Conservation (phyloP, 2,329 filamentous ascomycete species). For the Pseudogymnoascus sp. region DNA sequence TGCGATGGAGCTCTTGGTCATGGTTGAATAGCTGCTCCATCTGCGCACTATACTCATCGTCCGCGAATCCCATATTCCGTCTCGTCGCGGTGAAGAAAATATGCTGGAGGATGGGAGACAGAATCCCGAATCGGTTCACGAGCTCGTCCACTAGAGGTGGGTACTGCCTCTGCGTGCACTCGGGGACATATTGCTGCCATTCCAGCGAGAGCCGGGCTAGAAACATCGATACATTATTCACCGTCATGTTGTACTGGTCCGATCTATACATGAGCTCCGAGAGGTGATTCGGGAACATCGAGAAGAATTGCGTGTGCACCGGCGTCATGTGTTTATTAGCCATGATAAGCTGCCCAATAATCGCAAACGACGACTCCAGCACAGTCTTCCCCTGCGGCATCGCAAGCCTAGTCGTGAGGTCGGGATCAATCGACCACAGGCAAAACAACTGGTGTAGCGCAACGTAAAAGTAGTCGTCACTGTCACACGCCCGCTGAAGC, state of each 20-base stretch:
- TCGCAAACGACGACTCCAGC: conserved; percentile 25
- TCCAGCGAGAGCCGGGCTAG: conserved; percentile 35
- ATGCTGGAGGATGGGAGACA: conserved; percentile 43
- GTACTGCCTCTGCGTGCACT: conserved; percentile 33
- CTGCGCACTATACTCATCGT: conserved; percentile 27
- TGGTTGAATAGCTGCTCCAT: conserved; percentile 32
- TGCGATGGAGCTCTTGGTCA: conserved; percentile 29
- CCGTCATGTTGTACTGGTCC: conserved; percentile 27
- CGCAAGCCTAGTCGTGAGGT: conserved; percentile 31
- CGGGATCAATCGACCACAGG: conserved; percentile 38
- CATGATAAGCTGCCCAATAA: conserved; percentile 38
- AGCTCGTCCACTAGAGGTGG: conserved; percentile 53
- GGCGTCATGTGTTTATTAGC: conserved; percentile 35
- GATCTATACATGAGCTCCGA: conserved; percentile 22
- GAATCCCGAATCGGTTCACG: conserved; percentile 36
- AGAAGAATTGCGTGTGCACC: conserved; percentile 36
- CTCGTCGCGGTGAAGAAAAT: conserved; percentile 45
- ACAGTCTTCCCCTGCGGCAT: conserved; percentile 22
- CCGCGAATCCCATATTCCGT: conserved; percentile 37
- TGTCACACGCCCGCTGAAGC: conserved; percentile 46
- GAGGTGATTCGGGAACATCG: conserved; percentile 37
- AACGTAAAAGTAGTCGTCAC: conserved; percentile 55
- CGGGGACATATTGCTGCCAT: conserved; percentile 33
- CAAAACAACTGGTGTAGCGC: conserved; percentile 59
- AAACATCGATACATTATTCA: conserved; percentile 35